These are phyloP conservation scores for Tilletiaria anomala DNA, from an alignment of 1,284 basidiomycete species.

Conservation along the genomic window DNA sequence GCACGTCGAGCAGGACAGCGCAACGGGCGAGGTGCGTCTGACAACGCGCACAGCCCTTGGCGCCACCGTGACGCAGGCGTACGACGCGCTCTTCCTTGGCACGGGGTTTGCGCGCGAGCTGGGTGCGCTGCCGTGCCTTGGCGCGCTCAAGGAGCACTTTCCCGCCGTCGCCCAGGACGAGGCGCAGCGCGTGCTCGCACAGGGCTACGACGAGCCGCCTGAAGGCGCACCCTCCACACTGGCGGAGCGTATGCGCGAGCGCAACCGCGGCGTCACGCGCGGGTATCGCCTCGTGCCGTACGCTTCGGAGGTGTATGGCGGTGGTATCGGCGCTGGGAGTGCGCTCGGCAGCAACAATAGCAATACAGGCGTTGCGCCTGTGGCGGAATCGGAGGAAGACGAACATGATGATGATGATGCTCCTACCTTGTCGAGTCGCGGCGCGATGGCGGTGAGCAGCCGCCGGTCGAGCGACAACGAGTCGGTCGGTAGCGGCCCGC, in stretches of 20 bases:
- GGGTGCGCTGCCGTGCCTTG: slow-evolving; percentile 15
- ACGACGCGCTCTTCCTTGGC: slow-evolving; percentile 34
- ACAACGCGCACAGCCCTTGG: too few species aligned
- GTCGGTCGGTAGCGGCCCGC: too few species aligned
- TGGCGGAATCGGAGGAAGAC: neutral
- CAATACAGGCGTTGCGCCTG: neutral
- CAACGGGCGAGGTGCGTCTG: slow-evolving; percentile 1
- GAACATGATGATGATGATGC: neutral
- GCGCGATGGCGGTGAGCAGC: too few species aligned
- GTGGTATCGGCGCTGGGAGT: neutral
- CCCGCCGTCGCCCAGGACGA: slow-evolving; percentile 11
- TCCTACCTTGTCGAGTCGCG: too few species aligned
- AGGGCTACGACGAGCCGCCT: slow-evolving; percentile 8
- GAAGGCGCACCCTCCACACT: neutral
- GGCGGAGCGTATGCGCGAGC: slow-evolving; percentile 17
- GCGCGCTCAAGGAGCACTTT: slow-evolving; percentile 17
- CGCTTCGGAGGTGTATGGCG: neutral
- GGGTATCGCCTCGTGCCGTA: slow-evolving; percentile 30
- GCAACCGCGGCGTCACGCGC: slow-evolving; percentile 31
- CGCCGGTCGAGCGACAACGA: too few species aligned
- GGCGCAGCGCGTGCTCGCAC: slow-evolving; percentile 9
- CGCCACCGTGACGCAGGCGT: slow-evolving; percentile 3
- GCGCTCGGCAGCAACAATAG: neutral
- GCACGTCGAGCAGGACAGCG: neutral
- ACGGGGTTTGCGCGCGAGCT: slow-evolving; percentile 30